Base-by-base conservation (phyloP, 495 filamentous ascomycete genomes). In the Cetradonia linearis region DNA sequence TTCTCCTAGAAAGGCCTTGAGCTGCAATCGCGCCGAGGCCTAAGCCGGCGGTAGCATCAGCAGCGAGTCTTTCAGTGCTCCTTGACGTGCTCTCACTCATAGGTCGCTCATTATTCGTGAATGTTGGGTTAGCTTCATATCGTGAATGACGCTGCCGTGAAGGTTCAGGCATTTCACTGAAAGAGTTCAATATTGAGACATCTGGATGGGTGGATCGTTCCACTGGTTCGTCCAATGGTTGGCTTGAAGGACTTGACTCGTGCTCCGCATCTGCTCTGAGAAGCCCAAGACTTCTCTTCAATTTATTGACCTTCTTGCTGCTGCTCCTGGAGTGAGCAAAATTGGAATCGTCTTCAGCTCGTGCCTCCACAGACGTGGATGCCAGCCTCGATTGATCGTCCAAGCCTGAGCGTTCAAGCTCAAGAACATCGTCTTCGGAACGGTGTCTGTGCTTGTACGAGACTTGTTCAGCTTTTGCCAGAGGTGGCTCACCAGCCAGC, bases 281-380 rank as follows among this genome's bases (percentile, higher is more conserved):
- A 31, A 54, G 50, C 20, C 31, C 50, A 23, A 54, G 50, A 30
- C 50, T 42, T 44, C 37, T 48, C 50, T 60, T 31, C 1, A 49
- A 27, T 74, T 76, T 70, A 25, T 80, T 81, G 14, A 73, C 69
- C 71, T 86, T 89, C 74, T 88, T 87, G 23, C 58, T 87, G 20
- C 58, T 48, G 13, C 36, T 58, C 37, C 56, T 54, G 10, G 44
- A 25, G 25, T 52, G 58, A 10, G 53, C 20, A 56, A 31, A 16
- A 23, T 36, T 44, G 25, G 23, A 38, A 44, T 38, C 13, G 13
- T 56, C 46, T 36, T 36, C 27, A 18, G 13, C 34, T 34, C 55
- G 16, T 42, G 52, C n/a, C 25, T 57, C 53, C 18, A 18, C 28
- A 30, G 44, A 33, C 9, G n/a, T n/a, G 27, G 13, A 5, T 28